Base-by-base conservation (phyloP, 2,329 filamentous ascomycete species). In the Trichoderma semiorbis region DNA sequence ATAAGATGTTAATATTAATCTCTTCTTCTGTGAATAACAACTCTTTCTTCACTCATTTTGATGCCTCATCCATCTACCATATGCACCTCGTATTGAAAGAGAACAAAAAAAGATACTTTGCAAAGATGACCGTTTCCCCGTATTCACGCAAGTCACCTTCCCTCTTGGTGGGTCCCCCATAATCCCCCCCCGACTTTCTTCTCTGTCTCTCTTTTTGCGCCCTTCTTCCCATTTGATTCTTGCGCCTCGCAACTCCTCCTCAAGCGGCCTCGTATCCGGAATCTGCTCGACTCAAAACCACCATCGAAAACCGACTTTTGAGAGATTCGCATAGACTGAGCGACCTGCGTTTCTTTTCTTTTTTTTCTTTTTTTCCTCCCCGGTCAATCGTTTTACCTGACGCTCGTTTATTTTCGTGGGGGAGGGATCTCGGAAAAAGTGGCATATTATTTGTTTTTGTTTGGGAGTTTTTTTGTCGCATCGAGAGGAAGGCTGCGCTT, bases 341-440 rank as follows among this genome's bases (percentile, higher is more conserved):
- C 18, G 26, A 30, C 16, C 16, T 21, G 11, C 47, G 12, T 66
- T 50, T 26, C 21, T 65, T 30, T 16, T 66, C 7, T 11, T 32
- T 50, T 34, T 32, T 34, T 30, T 3, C 24, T 16, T 12, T 53
- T 55, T 36, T 14, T 1, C 28, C 16, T 3, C 3, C 50, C 14
- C 28, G 21, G 32, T 70, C 67, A 55, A 53, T 71, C 69, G 69
- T 50, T 71, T 71, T 26, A 28, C 39, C 50, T 21, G 66, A 69
- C 66, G 21, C 55, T 69, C 66, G 66, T 68, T 58, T 58, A 50
- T 10, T 39, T 30, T 32, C n/a, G 67, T 50, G 30, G 67, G 39
- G 58, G 57, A 47, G 24, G 32, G 50, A 58, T 53, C 16, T 24
- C 47, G 34, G 14, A 62, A 24, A 69, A 26, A 34, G 39, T 50